Evolutionary conservation across 2,329 filamentous ascomycete genomes (phyloP).

Genomic region (Emergomyces africanus): DNA sequence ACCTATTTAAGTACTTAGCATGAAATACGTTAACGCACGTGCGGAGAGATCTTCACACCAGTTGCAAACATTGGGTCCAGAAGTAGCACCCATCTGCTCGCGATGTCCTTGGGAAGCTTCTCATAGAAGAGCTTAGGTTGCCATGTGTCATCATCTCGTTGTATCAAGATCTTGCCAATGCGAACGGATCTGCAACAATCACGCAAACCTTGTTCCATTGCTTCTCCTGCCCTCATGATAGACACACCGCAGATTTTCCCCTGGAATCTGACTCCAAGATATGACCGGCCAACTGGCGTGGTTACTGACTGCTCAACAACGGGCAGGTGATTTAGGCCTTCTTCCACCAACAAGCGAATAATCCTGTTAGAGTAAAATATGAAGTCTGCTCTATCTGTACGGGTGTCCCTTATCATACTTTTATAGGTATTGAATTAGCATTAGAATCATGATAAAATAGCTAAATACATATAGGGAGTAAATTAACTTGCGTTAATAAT

Average conservation of each 20-base stretch:
- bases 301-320: slow-evolving; percentile 80
- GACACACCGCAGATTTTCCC: slow-evolving; percentile 98
- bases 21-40: neutral
- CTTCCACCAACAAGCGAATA: slow-evolving; percentile 89
- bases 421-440: slow-evolving; percentile 9
- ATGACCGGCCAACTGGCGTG: slow-evolving; percentile 77
- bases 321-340: slow-evolving; percentile 91
- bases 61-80: slow-evolving; percentile 99
- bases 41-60: slow-evolving; percentile 41
- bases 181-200: slow-evolving; percentile 97
- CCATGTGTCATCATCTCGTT: slow-evolving; percentile 88
- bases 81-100: slow-evolving; percentile 81
- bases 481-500: slow-evolving; percentile 71
- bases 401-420: slow-evolving; percentile 93
- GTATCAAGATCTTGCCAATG: slow-evolving; percentile 97
- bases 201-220: slow-evolving; percentile 93
- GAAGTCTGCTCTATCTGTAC: slow-evolving; percentile 86
- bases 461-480: neutral
- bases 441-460: neutral
- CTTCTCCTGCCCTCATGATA: slow-evolving; percentile 96
- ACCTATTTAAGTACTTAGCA: slow-evolving; percentile 37
- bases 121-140: slow-evolving; percentile 94
- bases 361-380: slow-evolving; percentile 99
- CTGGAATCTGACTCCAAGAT: slow-evolving; percentile 86
- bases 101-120: slow-evolving; percentile 90